Conservation (phyloP, 2,329 filamentous ascomycete species). For the Sphaerulina vaccinii region DNA sequence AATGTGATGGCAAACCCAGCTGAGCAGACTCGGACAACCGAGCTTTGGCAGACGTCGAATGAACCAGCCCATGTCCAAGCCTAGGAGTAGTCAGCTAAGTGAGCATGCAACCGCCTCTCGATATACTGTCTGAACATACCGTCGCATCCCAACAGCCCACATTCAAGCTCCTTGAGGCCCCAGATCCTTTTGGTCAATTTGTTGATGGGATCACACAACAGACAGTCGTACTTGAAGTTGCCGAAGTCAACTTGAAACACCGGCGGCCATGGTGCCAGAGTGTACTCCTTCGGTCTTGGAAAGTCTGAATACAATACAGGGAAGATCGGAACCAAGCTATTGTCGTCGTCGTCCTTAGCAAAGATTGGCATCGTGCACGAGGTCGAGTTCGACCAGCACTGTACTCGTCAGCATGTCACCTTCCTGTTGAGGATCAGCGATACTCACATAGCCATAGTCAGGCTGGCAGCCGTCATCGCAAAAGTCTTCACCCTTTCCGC, state of each 20-base stretch:
- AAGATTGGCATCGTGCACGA: conserved; percentile 10
- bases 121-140: too few relatives aligned
- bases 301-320: conserved; percentile 13
- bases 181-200: background rate
- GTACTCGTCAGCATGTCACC: background rate
- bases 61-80: conserved; percentile 18
- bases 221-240: conserved; percentile 6
- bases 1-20: background rate
- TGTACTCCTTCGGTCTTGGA: conserved; percentile 1
- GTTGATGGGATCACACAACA: background rate
- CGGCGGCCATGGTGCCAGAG: conserved; percentile 6
- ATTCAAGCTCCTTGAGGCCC: background rate
- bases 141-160: conserved; percentile 16
- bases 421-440: too few relatives aligned
- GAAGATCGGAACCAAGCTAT: conserved; percentile 12
- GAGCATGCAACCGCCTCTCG: too few relatives aligned
- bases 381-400: conserved; percentile 24
- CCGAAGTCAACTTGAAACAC: background rate
- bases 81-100: too few relatives aligned
- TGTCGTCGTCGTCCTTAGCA: conserved; percentile 8
- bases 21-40: conserved; percentile 9
- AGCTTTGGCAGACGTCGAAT: background rate
- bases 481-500: conserved; percentile 15
- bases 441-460: conserved; percentile 14
- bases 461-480: conserved; percentile 21